Percentiles rank a stretch among this genome's conserved stretches.
Evolutionary conservation across 225 moss, liverwort and hornwort genomes (phyloP).

Genomic region (Climacium dendroides): DNA sequence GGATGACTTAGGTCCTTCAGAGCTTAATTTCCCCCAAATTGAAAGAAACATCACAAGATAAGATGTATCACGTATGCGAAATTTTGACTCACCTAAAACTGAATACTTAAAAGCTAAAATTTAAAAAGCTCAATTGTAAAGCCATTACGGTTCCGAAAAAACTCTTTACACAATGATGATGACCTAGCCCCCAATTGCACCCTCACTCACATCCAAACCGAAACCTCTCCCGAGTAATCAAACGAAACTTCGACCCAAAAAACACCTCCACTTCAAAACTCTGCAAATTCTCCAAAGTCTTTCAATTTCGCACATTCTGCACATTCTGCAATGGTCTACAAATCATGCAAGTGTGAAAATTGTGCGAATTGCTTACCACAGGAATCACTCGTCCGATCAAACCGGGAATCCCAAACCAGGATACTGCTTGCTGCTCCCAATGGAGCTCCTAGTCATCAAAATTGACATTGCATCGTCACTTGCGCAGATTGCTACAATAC

Average conservation of each 20-base stretch:
- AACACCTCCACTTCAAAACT: background rate
- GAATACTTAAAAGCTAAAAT: background rate
- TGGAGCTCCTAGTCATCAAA: background rate
- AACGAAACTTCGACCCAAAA: background rate
- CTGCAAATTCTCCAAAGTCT: background rate
- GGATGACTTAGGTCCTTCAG: background rate
- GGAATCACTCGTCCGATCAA: background rate
- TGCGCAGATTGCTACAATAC: background rate
- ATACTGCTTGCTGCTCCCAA: background rate
- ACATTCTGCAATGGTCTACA: background rate
- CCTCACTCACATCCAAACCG: background rate
- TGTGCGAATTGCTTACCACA: background rate
- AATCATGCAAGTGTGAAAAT: background rate
- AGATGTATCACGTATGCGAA: background rate
- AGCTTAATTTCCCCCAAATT: background rate
- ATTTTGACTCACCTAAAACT: background rate
- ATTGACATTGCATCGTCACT: background rate
- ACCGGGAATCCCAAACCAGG: background rate
- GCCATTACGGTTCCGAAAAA: background rate
- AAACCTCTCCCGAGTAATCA: background rate
- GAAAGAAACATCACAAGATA: background rate
- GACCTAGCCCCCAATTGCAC: background rate
- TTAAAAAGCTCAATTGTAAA: background rate
- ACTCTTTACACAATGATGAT: background rate
- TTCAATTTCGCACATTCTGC: no score